Base-by-base conservation (phyloP, 2,329 filamentous ascomycete species). In the Clarireedia sp. region DNA sequence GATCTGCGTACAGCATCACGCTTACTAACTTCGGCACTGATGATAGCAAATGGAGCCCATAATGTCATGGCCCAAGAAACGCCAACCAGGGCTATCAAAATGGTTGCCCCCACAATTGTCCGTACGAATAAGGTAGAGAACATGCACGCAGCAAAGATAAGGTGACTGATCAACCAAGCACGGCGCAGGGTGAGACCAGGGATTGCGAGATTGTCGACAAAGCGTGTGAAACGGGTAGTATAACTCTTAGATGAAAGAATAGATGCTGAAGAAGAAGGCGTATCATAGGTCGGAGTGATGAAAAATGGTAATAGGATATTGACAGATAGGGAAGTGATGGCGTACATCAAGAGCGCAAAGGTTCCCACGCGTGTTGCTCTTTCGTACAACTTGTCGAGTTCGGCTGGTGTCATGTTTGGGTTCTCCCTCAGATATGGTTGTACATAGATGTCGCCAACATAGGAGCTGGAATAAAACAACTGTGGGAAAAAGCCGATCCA, bases 401-500 rank as follows among this genome's bases (percentile, higher is more conserved):
- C 84, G 16, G 80, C 77, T 0, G 85, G 79, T 0, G 84, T 80
- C 77, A 96, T 86, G 68, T 92, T 73, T 0, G 90, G 90, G 62
- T 96, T 87, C 51, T 80, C 75, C 61, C 83, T 78, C 51, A 96
- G 84, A 63, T 80, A 87, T 0, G 90, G 90, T 67, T 96, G 86
- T 17, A 90, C 87, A 64, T 96, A 96, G 55, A 97, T 88, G 68
- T 96, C 90, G 59, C 89, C 91, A 63, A 96, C 87, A 70, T 94
- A 97, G 17, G 90, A 95, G 1, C 90, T 95, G 5, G 90, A 90
- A 74, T 97, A 97, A 73, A 95, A 96, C 2, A 97, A 78, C 70
- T 96, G 90, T 1, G 91, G 91, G 66, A 96, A 97, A 82, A 92
- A 96, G 51, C 90, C 92, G 55, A 96, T 85, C 91, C 91, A 97